A percentile compares a stretch with the other conserved stretches of the same genome.
These are phyloP conservation scores for Hypoxylon trugodes DNA, from an alignment of 495 filamentous ascomycete species.

Conservation along the genomic window DNA sequence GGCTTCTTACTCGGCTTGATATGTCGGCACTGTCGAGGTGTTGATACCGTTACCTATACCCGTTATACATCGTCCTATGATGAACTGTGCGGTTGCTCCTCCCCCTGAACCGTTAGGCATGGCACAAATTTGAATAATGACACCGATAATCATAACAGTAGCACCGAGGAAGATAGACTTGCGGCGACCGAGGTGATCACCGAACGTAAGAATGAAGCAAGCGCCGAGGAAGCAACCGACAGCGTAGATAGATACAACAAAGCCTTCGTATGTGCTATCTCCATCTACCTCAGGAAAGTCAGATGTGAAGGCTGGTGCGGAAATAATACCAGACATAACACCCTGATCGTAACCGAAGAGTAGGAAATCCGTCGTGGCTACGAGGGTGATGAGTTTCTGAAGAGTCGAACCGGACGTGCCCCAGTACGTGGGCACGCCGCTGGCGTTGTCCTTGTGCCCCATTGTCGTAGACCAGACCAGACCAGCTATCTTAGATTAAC, in stretches of 20 bases:
- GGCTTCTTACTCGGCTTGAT: slow-evolving; percentile 72
- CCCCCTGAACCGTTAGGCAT: slow-evolving; percentile 46
- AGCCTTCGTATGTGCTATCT: slow-evolving; percentile 67
- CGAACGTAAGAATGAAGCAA: slow-evolving; percentile 68
- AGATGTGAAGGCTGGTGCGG: slow-evolving; percentile 47
- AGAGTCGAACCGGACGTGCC: slow-evolving; percentile 26
- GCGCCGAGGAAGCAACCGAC: slow-evolving; percentile 73
- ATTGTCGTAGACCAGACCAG: slow-evolving; percentile 25
- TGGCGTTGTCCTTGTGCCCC: slow-evolving; percentile 35
- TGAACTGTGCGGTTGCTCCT: slow-evolving; percentile 68
- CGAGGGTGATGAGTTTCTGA: slow-evolving; percentile 50
- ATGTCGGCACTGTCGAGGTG: slow-evolving; percentile 80
- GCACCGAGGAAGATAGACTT: slow-evolving; percentile 75
- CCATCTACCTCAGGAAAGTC: slow-evolving; percentile 51
- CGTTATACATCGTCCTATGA: slow-evolving; percentile 76
- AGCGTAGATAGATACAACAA: slow-evolving; percentile 76
- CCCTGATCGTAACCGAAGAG: slow-evolving; percentile 56
- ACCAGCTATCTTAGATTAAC: too few relatives aligned
- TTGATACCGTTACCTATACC: slow-evolving; percentile 83
- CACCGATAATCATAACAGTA: slow-evolving; percentile 75
- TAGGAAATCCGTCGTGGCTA: slow-evolving; percentile 60
- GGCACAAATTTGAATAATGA: slow-evolving; percentile 71
- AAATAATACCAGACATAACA: slow-evolving; percentile 59
- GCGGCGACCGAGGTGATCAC: slow-evolving; percentile 74
- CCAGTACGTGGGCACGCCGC: slow-evolving; percentile 36